These are phyloP conservation scores for Lichtheimia corymbifera DNA, from an alignment of 371 early-diverging fungal genomes.

Conservation along the genomic window DNA sequence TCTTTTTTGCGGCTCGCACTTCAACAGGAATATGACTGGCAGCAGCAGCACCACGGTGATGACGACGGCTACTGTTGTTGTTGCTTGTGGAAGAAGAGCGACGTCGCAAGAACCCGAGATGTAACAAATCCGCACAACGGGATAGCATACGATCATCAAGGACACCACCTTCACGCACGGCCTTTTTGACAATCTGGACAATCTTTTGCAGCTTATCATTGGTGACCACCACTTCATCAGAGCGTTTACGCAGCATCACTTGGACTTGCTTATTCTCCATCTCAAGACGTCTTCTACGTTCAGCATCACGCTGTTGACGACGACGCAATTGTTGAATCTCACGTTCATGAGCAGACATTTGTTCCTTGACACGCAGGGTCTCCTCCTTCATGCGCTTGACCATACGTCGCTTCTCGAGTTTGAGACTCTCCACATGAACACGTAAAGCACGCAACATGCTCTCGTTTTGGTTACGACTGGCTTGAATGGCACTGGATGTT, in stretches of 20 bases:
- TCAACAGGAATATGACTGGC: slow-evolving; percentile 17
- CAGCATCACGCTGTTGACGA: slow-evolving; percentile 64
- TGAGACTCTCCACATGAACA: slow-evolving; percentile 60
- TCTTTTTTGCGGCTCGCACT: slow-evolving; percentile 44
- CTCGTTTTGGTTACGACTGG: slow-evolving; percentile 56
- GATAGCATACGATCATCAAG: slow-evolving; percentile 31
- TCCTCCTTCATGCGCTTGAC: slow-evolving; percentile 79
- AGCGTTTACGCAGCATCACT: slow-evolving; percentile 48
- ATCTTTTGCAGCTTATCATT: slow-evolving; percentile 56
- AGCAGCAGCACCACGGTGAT: not conserved
- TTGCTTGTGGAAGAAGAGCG: slow-evolving; percentile 11
- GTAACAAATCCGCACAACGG: slow-evolving; percentile 25
- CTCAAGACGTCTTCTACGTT: slow-evolving; percentile 69
- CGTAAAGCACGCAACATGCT: slow-evolving; percentile 51
- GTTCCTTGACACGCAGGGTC: slow-evolving; percentile 64
- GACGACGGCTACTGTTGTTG: not conserved
- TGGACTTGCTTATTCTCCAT: slow-evolving; percentile 64
- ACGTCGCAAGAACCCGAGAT: slow-evolving; percentile 21
- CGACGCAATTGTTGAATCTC: slow-evolving; percentile 73
- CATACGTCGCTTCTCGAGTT: slow-evolving; percentile 78
- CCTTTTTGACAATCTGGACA: slow-evolving; percentile 42
- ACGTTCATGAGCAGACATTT: slow-evolving; percentile 62
- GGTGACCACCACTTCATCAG: slow-evolving; percentile 55
- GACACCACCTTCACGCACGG: slow-evolving; percentile 42
- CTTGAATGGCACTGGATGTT: slow-evolving; percentile 53